Evolutionary conservation across 2,329 filamentous ascomycete genomes (phyloP).

Genomic region (Xylaria arbuscula): DNA sequence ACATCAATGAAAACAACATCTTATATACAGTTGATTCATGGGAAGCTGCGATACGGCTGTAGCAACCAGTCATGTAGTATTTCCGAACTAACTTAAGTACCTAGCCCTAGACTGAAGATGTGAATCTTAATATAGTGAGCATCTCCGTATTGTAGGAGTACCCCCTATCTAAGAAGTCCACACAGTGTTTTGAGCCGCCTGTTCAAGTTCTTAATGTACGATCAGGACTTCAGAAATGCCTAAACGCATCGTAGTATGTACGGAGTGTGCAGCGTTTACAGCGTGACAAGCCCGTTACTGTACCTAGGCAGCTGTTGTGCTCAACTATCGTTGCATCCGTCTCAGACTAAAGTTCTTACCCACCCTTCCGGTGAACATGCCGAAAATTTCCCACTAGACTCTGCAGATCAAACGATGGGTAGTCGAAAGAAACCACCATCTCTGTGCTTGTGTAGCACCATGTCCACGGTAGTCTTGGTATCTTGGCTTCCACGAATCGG

Average conservation of each 20-base stretch:
- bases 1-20: neutral
- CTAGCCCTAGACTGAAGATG: constrained; percentile 16
- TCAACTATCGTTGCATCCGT: constrained; percentile 14
- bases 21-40: neutral
- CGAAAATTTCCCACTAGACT: constrained; percentile 11
- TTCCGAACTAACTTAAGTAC: constrained; percentile 12
- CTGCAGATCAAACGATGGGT: constrained; percentile 33
- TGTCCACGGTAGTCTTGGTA: neutral
- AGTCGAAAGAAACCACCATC: neutral
- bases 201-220: neutral
- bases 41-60: neutral
- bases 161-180: constrained; percentile 24
- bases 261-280: neutral
- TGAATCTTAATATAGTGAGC: constrained; percentile 4
- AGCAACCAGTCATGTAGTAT: constrained; percentile 11
- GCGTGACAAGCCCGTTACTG: neutral
- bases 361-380: constrained; percentile 3
- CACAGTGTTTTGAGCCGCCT: constrained; percentile 24
- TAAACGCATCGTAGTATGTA: neutral
- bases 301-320: neutral
- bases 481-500: neutral
- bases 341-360: constrained; percentile 29
- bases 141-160: neutral
- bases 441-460: constrained; percentile 1
- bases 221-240: constrained; percentile 1